Conservation (phyloP, 108 stramenopile genomes). For the Chaetoceros muelleri region DNA sequence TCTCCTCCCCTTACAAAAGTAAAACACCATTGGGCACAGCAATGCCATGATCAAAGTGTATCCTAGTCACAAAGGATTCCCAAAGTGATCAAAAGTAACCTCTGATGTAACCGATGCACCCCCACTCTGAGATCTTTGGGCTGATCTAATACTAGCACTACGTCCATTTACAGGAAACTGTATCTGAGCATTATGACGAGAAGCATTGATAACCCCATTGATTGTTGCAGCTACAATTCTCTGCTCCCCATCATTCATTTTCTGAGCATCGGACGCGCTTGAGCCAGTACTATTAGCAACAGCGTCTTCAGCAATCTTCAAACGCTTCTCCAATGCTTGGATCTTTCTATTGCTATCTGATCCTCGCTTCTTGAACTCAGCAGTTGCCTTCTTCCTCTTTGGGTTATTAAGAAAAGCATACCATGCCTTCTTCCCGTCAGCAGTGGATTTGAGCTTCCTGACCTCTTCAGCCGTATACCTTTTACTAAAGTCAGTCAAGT, state of each 20-base stretch:
- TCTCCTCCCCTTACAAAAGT: background rate
- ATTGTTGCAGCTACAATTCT: background rate
- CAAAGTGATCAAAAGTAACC: background rate
- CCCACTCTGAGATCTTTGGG: background rate
- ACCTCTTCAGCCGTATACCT: background rate
- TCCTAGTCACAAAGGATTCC: background rate
- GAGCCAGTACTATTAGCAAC: no score
- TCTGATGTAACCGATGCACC: background rate
- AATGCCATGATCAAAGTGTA: no score
- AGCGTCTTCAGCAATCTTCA: background rate
- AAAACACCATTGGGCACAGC: background rate
- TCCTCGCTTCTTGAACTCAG: background rate
- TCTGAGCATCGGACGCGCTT: background rate
- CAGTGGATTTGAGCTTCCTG: background rate
- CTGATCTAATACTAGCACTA: background rate
- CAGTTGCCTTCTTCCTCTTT: background rate
- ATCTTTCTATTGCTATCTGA: background rate
- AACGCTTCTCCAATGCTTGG: background rate
- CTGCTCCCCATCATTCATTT: background rate
- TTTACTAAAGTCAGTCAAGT: background rate
- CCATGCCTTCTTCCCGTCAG: background rate
- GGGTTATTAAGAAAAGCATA: background rate
- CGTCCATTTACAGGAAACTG: background rate
- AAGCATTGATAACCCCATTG: background rate
- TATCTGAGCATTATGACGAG: background rate